Evolutionary conservation across 2,329 filamentous ascomycete genomes (phyloP).

Genomic region (Aspergillus hortae): DNA sequence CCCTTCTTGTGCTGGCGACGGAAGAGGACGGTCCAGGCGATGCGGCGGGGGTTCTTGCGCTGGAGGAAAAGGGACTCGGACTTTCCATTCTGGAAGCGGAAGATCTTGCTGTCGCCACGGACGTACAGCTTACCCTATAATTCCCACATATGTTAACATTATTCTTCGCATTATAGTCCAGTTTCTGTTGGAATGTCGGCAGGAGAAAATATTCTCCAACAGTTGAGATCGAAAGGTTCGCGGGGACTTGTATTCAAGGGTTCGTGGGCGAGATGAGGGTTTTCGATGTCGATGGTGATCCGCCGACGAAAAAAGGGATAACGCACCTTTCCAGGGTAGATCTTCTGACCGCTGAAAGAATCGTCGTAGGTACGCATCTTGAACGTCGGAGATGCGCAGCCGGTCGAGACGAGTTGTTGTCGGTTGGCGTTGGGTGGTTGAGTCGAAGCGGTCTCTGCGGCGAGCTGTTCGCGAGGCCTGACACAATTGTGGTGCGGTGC

Average conservation of each 20-base stretch:
- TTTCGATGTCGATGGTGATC: neutral
- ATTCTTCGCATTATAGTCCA: constrained; percentile 4
- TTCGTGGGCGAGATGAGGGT: neutral
- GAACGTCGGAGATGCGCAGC: constrained; percentile 49
- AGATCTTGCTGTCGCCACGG: constrained; percentile 99
- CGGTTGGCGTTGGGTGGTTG: constrained; percentile 43
- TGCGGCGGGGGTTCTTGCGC: constrained; percentile 99
- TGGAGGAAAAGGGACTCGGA: constrained; percentile 99
- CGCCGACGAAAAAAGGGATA: constrained; percentile 15
- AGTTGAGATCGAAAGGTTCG: neutral
- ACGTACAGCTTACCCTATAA: constrained; percentile 97
- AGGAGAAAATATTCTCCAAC: neutral
- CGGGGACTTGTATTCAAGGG: constrained; percentile 2
- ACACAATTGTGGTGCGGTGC: constrained; percentile 41
- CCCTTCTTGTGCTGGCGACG: constrained; percentile 99
- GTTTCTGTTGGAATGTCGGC: neutral
- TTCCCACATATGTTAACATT: constrained; percentile 29
- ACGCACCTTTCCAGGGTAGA: constrained; percentile 76
- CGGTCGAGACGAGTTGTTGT: constrained; percentile 35
- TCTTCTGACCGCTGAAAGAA: constrained; percentile 72
- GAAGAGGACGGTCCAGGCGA: constrained; percentile 98
- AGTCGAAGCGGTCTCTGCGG: constrained; percentile 40
- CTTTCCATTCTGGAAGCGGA: constrained; percentile 99
- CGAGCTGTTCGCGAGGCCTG: constrained; percentile 30
- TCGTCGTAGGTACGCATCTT: constrained; percentile 77